Percentiles rank a stretch among this genome's conserved stretches.
Evolutionary conservation across 768 basidiomycete species (phyloP).

Genomic region (Melanogaster broomeanus): DNA sequence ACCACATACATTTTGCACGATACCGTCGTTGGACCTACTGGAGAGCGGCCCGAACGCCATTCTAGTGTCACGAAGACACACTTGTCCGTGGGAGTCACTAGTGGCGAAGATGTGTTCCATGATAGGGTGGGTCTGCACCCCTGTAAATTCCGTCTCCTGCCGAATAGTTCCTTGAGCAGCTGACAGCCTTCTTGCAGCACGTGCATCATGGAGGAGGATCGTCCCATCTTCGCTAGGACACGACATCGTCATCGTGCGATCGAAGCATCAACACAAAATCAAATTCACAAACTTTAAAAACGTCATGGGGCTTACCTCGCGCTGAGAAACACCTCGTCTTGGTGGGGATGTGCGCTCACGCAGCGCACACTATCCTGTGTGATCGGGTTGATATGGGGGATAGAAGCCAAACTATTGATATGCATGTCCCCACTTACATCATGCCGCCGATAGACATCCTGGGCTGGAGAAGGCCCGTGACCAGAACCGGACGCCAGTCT

Average conservation of each 20-base stretch:
- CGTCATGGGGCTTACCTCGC: constrained; percentile 51
- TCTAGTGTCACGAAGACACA: constrained; percentile 68
- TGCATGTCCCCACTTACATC: constrained; percentile 23
- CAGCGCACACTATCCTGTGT: constrained; percentile 65
- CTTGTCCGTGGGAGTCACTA: constrained; percentile 56
- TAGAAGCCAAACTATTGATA: constrained; percentile 18
- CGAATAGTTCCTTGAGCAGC: constrained; percentile 55
- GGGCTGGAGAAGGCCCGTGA: constrained; percentile 13
- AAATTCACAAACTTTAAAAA: constrained; percentile 13
- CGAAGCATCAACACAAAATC: constrained; percentile 12
- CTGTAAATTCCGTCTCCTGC: constrained; percentile 57
- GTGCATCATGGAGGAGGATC: constrained; percentile 62
- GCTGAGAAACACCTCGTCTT: constrained; percentile 69
- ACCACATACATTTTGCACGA: constrained; percentile 44
- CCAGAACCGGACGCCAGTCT: constrained; percentile 27
- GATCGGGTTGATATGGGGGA: constrained; percentile 16
- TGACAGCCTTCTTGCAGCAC: constrained; percentile 37
- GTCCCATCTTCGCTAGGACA: constrained; percentile 66
- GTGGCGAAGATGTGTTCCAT: constrained; percentile 72
- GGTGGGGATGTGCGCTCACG: constrained; percentile 63
- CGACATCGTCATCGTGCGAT: too few species aligned
- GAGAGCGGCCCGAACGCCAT: constrained; percentile 68
- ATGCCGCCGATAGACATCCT: constrained; percentile 33
- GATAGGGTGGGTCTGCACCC: constrained; percentile 65
- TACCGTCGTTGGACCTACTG: constrained; percentile 47